These are phyloP conservation scores for Trichocladium uniseriatum DNA, from an alignment of 495 filamentous ascomycete genomes.

Conservation along the genomic window DNA sequence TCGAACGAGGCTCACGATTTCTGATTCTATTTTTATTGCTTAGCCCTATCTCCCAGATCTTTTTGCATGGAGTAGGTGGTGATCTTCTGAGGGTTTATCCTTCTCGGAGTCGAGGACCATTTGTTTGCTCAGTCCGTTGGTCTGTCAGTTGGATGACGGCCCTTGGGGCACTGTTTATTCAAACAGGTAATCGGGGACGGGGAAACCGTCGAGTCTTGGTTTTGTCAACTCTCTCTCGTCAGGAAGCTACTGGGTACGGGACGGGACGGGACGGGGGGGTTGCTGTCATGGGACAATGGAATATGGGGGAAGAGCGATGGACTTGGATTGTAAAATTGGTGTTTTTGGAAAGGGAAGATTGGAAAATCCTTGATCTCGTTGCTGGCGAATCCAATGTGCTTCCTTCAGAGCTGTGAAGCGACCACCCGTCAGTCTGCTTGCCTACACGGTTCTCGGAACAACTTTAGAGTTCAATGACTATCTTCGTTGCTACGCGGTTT, in stretches of 20 bases:
- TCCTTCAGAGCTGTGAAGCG: too few species aligned
- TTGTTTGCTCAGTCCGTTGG: neutral
- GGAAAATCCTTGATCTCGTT: neutral
- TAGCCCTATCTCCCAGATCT: neutral
- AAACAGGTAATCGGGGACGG: neutral
- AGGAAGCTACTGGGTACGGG: neutral
- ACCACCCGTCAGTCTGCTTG: too few species aligned
- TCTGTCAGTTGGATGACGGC: too few species aligned
- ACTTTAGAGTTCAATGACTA: too few species aligned
- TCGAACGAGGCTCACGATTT: constrained; percentile 18
- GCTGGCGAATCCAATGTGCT: too few species aligned
- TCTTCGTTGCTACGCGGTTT: too few species aligned
- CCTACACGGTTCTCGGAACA: too few species aligned
- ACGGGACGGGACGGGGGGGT: too few species aligned
- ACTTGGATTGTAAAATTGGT: constrained; percentile 6
- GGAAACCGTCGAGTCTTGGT: neutral
- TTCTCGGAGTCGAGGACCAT: neutral
- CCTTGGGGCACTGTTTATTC: too few species aligned
- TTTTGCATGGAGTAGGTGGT: neutral
- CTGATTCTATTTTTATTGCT: constrained; percentile 8
- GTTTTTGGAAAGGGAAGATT: constrained; percentile 1
- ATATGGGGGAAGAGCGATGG: too few species aligned
- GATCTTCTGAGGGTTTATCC: neutral
- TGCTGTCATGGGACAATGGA: too few species aligned
- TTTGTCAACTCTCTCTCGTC: neutral